A percentile compares a stretch with the other conserved stretches of the same genome.
Conservation (phyloP, 2,329 filamentous ascomycete species). For the Chaetomiaceae sp. region DNA sequence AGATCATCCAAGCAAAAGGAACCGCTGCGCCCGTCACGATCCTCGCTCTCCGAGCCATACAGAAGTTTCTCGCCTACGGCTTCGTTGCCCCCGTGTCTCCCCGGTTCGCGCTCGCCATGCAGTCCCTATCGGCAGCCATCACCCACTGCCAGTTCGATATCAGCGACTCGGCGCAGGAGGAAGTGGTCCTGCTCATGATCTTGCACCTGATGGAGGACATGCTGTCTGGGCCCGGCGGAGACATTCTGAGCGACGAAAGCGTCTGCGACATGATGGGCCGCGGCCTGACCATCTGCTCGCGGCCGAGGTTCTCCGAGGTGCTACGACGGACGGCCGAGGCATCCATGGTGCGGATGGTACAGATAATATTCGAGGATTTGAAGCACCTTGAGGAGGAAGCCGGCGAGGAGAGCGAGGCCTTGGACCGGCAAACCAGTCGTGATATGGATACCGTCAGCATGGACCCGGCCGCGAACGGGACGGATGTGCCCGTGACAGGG, state of each 20-base stretch:
- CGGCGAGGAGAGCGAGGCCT: conserved; percentile 56
- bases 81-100: conserved; percentile 80
- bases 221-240: conserved; percentile 87
- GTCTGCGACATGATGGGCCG: conserved; percentile 99
- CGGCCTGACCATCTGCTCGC: conserved; percentile 93
- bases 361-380: conserved; percentile 91
- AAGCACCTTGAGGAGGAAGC: conserved; percentile 78
- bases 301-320: conserved; percentile 83
- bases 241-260: conserved; percentile 93
- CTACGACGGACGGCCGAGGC: conserved; percentile 88
- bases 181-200: conserved; percentile 91
- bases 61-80: conserved; percentile 94
- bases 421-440: conserved; percentile 60
- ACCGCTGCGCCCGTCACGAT: conserved; percentile 96
- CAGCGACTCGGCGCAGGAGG: conserved; percentile 88
- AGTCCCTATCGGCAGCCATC: conserved; percentile 86
- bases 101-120: conserved; percentile 87
- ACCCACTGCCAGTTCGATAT: conserved; percentile 98
- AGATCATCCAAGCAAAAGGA: conserved; percentile 92
- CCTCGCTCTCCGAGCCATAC: conserved; percentile 84
- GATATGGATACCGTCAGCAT: conserved; percentile 76
- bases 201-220: conserved; percentile 97
- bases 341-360: conserved; percentile 98
- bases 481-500: conserved; percentile 23
- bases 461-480: conserved; percentile 66